phyloP scores from a whole-genome alignment of 2,329 filamentous ascomycete genomes.

The Meredithiella fracta region DNA sequence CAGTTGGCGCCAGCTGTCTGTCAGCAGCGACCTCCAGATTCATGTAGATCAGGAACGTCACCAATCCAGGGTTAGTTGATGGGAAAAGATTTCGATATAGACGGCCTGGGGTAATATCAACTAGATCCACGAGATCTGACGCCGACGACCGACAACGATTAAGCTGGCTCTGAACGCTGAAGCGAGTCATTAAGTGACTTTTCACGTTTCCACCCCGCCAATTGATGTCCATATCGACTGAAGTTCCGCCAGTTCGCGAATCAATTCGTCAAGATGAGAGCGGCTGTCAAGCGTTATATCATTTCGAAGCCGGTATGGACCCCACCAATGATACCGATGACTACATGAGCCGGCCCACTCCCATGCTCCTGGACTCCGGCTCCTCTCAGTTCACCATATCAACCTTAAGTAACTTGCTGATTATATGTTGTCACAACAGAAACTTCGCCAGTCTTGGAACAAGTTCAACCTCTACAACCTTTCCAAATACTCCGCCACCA shows the following conservation, averaged over 20 bases:
- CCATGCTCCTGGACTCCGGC: background rate
- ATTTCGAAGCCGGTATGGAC: conserved; percentile 15
- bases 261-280: conserved; percentile 15
- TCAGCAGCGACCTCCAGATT: background rate
- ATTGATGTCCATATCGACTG: conserved; percentile 5
- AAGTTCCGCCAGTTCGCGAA: conserved; percentile 11
- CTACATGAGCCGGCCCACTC: background rate
- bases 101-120: background rate
- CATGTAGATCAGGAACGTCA: background rate
- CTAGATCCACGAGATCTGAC: background rate
- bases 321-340: background rate
- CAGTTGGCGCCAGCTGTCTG: background rate
- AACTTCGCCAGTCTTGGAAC: conserved; percentile 91
- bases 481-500: conserved; percentile 33
- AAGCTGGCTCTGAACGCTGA: conserved; percentile 7
- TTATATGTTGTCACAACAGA: conserved; percentile 35
- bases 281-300: conserved; percentile 16
- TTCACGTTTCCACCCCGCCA: conserved; percentile 2
- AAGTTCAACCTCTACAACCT: conserved; percentile 95
- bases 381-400: background rate
- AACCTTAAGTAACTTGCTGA: background rate
- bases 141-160: conserved; percentile 11
- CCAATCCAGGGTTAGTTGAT: background rate
- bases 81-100: conserved; percentile 10
- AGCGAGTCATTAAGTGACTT: conserved; percentile 6